phyloP scores from a whole-genome alignment of 441 rosid genomes.

The Hura crepitans region DNA sequence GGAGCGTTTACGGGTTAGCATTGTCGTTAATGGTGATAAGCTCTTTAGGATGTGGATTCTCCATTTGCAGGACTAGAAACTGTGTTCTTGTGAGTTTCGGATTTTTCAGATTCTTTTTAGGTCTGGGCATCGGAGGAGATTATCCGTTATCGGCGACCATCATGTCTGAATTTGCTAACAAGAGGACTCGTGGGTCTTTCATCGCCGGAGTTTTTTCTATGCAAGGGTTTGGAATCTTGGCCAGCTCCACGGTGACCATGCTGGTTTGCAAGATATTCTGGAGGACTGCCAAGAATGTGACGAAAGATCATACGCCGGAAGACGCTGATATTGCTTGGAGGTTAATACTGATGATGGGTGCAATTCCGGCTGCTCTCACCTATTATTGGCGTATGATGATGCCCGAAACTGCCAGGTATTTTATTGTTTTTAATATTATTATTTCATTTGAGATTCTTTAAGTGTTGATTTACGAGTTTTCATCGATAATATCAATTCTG shows the following conservation, averaged over 20 bases:
- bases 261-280: conserved; percentile 38
- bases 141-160: conserved; percentile 72
- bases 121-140: conserved; percentile 68
- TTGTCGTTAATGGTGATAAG: conserved; percentile 51
- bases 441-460: not conserved
- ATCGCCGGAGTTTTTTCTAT: conserved; percentile 66
- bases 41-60: conserved; percentile 63
- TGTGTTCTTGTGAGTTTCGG: conserved; percentile 46
- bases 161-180: conserved; percentile 79
- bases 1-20: conserved; percentile 56
- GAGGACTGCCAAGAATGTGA: conserved; percentile 15
- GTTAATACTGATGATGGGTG: conserved; percentile 47
- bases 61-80: conserved; percentile 42
- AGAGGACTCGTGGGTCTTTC: conserved; percentile 57
- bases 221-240: conserved; percentile 72
- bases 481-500: not conserved
- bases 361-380: conserved; percentile 45
- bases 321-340: conserved; percentile 59
- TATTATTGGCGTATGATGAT: conserved; percentile 51
- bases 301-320: conserved; percentile 21
- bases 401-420: conserved; percentile 62
- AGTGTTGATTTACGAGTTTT: not conserved
- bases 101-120: conserved; percentile 48
- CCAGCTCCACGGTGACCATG: conserved; percentile 48
- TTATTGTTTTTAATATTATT: not conserved